Evolutionary conservation across 1,284 basidiomycete species (phyloP).

Genomic region (Papiliotrema fonsecae): DNA sequence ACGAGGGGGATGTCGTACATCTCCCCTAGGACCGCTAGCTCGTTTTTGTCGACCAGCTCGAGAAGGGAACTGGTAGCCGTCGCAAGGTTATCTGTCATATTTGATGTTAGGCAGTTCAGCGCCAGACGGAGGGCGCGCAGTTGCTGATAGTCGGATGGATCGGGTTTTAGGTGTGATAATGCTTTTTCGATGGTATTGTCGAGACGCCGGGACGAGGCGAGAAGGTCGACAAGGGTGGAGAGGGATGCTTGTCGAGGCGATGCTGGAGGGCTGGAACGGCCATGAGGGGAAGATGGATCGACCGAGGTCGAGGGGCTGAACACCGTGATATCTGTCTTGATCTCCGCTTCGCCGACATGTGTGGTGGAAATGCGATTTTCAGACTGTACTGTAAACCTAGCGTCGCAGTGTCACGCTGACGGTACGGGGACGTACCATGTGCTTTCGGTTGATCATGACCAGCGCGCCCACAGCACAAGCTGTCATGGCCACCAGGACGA

Average conservation of each 20-base stretch:
- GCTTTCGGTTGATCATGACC: no score
- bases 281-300: no score
- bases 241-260: conserved; percentile 1
- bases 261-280: background rate
- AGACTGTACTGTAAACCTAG: no score
- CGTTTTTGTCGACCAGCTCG: conserved; percentile 26
- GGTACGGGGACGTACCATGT: no score
- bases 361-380: no score
- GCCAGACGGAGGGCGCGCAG: conserved; percentile 30
- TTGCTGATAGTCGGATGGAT: conserved; percentile 15
- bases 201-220: conserved; percentile 25
- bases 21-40: conserved; percentile 33
- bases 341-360: no score
- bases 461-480: no score
- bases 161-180: conserved; percentile 7
- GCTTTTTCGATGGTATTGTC: conserved; percentile 16
- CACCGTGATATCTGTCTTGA: no score
- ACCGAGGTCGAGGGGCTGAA: no score
- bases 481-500: no score
- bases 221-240: conserved; percentile 12
- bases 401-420: no score
- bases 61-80: conserved; percentile 31
- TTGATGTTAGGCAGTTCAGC: conserved; percentile 30
- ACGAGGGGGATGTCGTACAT: conserved; percentile 43
- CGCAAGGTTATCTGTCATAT: conserved; percentile 39